These are phyloP conservation scores for Coemansia sp. DNA, from an alignment of 192 early-diverging fungal species.

Conservation along the genomic window DNA sequence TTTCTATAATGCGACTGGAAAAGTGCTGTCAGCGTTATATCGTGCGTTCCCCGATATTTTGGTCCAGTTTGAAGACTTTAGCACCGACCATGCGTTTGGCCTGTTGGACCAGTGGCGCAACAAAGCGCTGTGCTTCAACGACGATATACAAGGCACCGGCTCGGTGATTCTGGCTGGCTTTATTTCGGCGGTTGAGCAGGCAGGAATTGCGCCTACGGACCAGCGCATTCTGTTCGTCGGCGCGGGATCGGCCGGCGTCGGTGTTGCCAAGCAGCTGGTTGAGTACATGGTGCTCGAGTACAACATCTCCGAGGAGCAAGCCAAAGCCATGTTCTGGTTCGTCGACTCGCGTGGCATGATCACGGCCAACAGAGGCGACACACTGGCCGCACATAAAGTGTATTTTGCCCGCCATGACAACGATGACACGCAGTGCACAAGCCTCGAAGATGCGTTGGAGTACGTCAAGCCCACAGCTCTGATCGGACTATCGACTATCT, in stretches of 20 bases:
- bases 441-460: constrained; percentile 73
- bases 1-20: constrained; percentile 77
- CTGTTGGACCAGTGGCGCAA: constrained; percentile 75
- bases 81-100: constrained; percentile 87
- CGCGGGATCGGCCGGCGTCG: constrained; percentile 92
- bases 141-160: constrained; percentile 64
- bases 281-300: constrained; percentile 78
- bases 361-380: constrained; percentile 84
- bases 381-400: constrained; percentile 74
- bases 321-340: constrained; percentile 66
- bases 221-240: constrained; percentile 93
- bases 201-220: constrained; percentile 63
- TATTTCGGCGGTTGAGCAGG: constrained; percentile 76
- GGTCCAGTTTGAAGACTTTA: constrained; percentile 97
- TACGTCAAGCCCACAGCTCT: constrained; percentile 86
- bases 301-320: constrained; percentile 49
- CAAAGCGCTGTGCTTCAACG: constrained; percentile 84
- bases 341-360: constrained; percentile 92
- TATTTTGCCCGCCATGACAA: constrained; percentile 89
- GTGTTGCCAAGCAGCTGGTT: constrained; percentile 86
- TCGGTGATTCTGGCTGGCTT: constrained; percentile 88
- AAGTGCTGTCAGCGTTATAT: constrained; percentile 69
- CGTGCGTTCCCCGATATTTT: constrained; percentile 74
- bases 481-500: constrained; percentile 79
- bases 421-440: constrained; percentile 68